Base-by-base conservation (phyloP, 176 grass and related monocot genomes). In the Aegilops speltoides region DNA sequence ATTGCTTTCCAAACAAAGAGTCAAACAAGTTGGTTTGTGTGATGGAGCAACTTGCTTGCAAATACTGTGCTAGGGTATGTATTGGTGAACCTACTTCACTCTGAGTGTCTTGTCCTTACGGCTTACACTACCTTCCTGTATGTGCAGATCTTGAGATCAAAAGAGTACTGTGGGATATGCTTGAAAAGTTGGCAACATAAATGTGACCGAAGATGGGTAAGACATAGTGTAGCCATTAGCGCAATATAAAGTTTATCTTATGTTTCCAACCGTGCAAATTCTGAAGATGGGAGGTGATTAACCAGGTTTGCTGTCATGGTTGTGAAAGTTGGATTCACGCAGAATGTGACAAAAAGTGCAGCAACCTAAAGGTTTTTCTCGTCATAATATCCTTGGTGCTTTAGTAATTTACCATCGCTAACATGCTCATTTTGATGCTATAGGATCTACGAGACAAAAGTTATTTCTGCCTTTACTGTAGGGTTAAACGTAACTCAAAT, bases 151-250 rank as follows among this genome's bases (percentile, higher is more conserved):
- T 84, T 75, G 64, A 90, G 60, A 54, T 87, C 79, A 62, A 95
- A 95, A 89, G 74, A 82, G 40, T 88, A 86, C 68, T 98, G 96
- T 91, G 86, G 87, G 76, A 92, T 98, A 88, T 98, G 96, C 89
- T 92, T 94, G 80, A 98, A 96, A 93, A 90, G 59, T 84, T 86
- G 75, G 76, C 84, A 86, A 86, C 83, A 86, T 80, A 90, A 79
- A 85, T 70, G 45, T 81, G 89, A 68, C 7, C 54, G 80, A 84
- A 94, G 84, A 98, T 96, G 87, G 96, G 96, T 98, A 98, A 94
- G 83, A 82, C 38, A 38, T 33, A 64, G 22, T 79, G 41, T 65
- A 82, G 10, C 79, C 76, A 34, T 38, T 83, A 34, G 59, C 57
- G 9, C 62, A 50, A 73, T 87, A 78, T 87, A 78, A 63, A 29